phyloP scores from a whole-genome alignment of 1,139 yeast genomes.

The Meyerozyma guilliermondii region DNA sequence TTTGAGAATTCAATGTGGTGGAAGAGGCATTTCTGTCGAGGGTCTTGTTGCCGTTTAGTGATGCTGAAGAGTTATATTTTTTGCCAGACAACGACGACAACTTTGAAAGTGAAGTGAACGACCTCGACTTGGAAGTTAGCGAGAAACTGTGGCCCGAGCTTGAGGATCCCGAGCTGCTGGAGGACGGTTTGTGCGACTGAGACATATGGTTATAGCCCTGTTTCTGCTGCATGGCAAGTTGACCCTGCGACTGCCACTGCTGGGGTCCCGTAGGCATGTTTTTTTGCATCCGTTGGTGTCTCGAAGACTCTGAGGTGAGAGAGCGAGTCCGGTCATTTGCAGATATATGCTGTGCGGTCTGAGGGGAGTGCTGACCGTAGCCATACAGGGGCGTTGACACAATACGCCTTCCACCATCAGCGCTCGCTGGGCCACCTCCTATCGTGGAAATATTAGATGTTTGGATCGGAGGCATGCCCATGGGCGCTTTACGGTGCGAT shows the following conservation, averaged over 20 bases:
- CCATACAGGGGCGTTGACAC: not conserved
- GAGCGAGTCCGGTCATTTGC: not conserved
- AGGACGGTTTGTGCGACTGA: conserved; percentile 7
- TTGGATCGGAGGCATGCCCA: conserved; percentile 1
- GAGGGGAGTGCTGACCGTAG: not conserved
- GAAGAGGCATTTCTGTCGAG: conserved; percentile 29
- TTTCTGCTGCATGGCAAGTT: conserved; percentile 1
- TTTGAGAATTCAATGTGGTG: conserved; percentile 28
- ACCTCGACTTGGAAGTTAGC: conserved; percentile 37
- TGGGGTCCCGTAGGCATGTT: conserved; percentile 3
- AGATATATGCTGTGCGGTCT: not conserved
- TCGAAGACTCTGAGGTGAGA: not conserved
- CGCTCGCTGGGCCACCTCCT: not conserved
- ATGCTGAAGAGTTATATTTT: conserved; percentile 33
- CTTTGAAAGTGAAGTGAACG: conserved; percentile 40
- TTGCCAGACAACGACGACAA: conserved; percentile 38
- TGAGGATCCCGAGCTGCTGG: conserved; percentile 18
- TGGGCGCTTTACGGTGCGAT: not conserved
- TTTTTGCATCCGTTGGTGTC: not conserved
- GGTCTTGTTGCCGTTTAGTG: conserved; percentile 17
- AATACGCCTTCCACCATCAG: not conserved
- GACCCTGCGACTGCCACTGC: conserved; percentile 1
- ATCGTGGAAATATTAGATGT: not conserved
- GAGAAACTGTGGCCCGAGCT: conserved; percentile 33
- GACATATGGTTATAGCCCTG: not conserved